Base-by-base conservation (phyloP, 2,329 filamentous ascomycete species). In the Penicillium sp. region DNA sequence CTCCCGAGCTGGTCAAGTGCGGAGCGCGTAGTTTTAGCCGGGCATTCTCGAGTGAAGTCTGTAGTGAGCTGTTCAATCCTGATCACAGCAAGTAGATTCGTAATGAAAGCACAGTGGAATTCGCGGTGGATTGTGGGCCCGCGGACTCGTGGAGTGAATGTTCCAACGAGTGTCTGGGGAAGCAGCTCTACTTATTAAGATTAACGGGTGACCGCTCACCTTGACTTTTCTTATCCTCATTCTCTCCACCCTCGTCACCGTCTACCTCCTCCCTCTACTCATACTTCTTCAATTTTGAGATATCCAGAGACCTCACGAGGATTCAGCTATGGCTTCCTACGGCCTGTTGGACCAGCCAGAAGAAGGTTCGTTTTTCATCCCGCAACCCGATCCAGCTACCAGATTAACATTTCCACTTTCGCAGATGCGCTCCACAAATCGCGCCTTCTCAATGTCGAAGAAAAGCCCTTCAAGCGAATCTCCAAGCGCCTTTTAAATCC, bases 381-480 rank as follows among this genome's bases (percentile, higher is more conserved):
- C 14, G 16, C 29, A 6, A 40, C 22, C 38, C 39, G 40, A 51
- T 22, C 37, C 39, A 40, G 31, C 13, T 49, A 50, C 43, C 48
- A 46, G 43, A 40, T 56, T 61, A 52, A 63, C 51, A 27, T 20
- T 41, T 14, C 24, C 42, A 34, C 44, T 46, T 6, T 38, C 47
- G 34, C 59, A 83, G 85, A 89, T 67, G 84, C 89, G 54, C 83
- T 96, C 29, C 91, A 96, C 74, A 91, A 90, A 63, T 79, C 80
- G 24, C 87, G 91, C 34, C 85, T 96, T 3, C 79, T 96, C 29
- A 87, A 87, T 54, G 85, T 96, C 51, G 91, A 97, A 74, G 88
- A 95, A 64, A 89, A 89, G 48, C 89, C 89, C 0, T 96, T 95
- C 74, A 88, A 88, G 67, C 85, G 90, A 50, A 82, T 96, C 49